Evolutionary conservation across 768 basidiomycete species (phyloP), one percentile per base, ranked within the genome.

Genomic region (Lactifluus hygrophoroides): DNA sequence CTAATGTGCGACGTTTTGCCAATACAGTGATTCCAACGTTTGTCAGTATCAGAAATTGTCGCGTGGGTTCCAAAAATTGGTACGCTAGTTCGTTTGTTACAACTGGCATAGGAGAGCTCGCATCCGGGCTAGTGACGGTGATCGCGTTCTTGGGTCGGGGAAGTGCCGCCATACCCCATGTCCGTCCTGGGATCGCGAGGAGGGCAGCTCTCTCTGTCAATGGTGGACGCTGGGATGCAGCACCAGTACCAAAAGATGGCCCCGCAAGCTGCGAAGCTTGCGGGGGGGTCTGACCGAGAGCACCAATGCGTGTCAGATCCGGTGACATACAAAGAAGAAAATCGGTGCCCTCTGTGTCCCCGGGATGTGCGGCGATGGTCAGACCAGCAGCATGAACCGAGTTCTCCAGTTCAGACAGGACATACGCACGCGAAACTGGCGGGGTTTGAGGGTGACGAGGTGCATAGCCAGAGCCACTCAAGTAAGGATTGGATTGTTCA

Each of bases 31-130:
- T 70, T 5, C 93, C 94, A 17, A 84, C 85, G 65, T 92, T 94
- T 25, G 88, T 92, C 58, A 97, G 72, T 57, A 97, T 80, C 77
- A 97, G 82, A 69, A 94, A 95, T 66, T 91, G 86, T 48, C 79
- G 77, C 21, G 88, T 76, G 11, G 79, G 74, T 57, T 88, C 83
- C n/a, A 81, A 82, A 66, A 88, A 86, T 68, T 94, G 90, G 19
- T 82, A 80, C 0, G 86, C 87, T 40, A 95, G 75, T 72, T 95
- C 92, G 66, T 94, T 93, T 50, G 80, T 83, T 32, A 80, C 72
- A 2, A 79, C 73, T 13, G 85, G 83, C 1, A 75, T 71, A 28
- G 83, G 79, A 2, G 66, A 61, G 37, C 67, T 66, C 7, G 69
- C 51, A 28, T 69, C 68, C 16, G 66, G 67, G 8, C 69, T 65